A percentile compares a stretch with the other conserved stretches of the same genome.
phyloP scores from a whole-genome alignment of 805 yeast genomes.

The Yamadazyma endophytica region DNA sequence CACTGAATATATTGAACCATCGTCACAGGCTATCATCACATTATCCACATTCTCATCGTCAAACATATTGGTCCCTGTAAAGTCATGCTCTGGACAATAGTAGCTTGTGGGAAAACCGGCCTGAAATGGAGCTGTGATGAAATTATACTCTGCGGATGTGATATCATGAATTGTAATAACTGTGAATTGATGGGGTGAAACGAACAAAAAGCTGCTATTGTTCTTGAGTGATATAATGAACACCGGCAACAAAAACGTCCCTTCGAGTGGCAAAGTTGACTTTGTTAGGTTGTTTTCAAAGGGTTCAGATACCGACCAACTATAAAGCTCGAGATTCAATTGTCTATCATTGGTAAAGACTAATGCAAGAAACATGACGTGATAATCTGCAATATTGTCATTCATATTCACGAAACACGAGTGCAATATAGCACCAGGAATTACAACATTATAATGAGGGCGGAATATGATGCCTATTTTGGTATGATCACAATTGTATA shows the following conservation, averaged over 20 bases:
- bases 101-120: constrained; percentile 40
- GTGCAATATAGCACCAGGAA: constrained; percentile 39
- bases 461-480: constrained; percentile 34
- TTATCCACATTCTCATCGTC: constrained; percentile 17
- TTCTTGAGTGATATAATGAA: constrained; percentile 37
- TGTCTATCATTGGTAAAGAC: constrained; percentile 34
- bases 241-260: constrained; percentile 38
- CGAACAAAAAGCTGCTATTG: constrained; percentile 34
- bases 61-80: constrained; percentile 14
- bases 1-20: constrained; percentile 30
- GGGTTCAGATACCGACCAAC: constrained; percentile 37
- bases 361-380: constrained; percentile 31
- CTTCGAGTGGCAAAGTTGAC: constrained; percentile 37
- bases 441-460: constrained; percentile 34
- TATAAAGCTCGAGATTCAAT: constrained; percentile 31
- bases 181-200: constrained; percentile 27
- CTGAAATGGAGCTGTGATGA: constrained; percentile 16
- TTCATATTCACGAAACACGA: constrained; percentile 38
- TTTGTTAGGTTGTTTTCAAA: constrained; percentile 26
- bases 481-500: constrained; percentile 33
- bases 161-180: constrained; percentile 42
- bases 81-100: constrained; percentile 25
- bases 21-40: constrained; percentile 29
- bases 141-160: constrained; percentile 43
- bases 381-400: constrained; percentile 18